Evolutionary conservation across 306 rosid genomes (phyloP).

Genomic region (Oxytropis ochrocephala): DNA sequence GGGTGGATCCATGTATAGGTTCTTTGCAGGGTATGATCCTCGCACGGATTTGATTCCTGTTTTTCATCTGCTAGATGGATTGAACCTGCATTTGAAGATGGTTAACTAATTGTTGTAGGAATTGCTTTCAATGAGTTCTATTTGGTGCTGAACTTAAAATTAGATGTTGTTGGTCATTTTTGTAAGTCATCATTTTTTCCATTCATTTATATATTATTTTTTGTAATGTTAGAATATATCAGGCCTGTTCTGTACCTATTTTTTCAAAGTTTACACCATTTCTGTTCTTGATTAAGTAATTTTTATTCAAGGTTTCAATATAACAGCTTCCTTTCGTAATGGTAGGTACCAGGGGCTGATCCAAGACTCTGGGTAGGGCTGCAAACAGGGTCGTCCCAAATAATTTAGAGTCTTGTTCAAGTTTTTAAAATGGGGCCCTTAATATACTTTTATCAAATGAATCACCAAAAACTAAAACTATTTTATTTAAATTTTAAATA

Average conservation of each 20-base stretch:
- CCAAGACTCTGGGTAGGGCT: too few relatives aligned
- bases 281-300: background rate
- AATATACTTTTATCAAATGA: too few relatives aligned
- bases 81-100: constrained; percentile 68
- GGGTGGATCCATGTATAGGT: constrained; percentile 54
- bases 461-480: too few relatives aligned
- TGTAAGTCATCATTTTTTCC: background rate
- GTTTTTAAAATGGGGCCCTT: too few relatives aligned
- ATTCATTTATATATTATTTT: background rate
- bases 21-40: constrained; percentile 63
- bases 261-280: background rate
- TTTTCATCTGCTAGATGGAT: constrained; percentile 47
- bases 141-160: background rate
- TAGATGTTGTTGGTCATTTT: background rate
- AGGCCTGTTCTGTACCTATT: background rate
- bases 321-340: too few relatives aligned
- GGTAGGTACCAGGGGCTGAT: too few relatives aligned
- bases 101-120: constrained; percentile 18
- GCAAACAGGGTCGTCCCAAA: too few relatives aligned
- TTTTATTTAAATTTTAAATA: too few relatives aligned
- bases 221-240: background rate
- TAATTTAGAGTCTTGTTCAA: too few relatives aligned
- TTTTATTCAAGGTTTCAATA: too few relatives aligned
- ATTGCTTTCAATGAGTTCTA: background rate
- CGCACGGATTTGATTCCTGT: constrained; percentile 24